Percentiles rank a stretch among this genome's conserved stretches.
Evolutionary conservation across 805 yeast genomes (phyloP).

Genomic region (Lipomyces yamadae): DNA sequence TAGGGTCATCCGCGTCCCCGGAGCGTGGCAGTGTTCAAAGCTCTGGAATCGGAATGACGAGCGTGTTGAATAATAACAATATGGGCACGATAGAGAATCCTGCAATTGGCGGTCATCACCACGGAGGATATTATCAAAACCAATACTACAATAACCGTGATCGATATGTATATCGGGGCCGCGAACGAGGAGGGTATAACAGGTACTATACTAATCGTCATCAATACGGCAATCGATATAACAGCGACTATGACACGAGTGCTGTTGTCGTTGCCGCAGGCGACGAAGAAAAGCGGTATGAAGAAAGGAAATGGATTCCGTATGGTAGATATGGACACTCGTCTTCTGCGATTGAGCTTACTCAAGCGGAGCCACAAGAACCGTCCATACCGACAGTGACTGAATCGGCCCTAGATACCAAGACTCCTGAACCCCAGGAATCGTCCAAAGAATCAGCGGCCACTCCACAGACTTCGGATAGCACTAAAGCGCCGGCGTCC

Average conservation of each 20-base stretch:
- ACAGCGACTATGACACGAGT: conserved; percentile 1
- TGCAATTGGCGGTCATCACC: neutral
- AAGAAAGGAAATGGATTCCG: neutral
- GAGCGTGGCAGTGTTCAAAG: neutral
- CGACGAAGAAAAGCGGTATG: conserved; percentile 3
- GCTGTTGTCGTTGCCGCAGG: neutral
- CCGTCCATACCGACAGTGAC: neutral
- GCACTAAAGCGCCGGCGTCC: conserved; percentile 5
- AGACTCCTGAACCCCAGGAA: neutral
- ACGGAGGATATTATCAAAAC: neutral
- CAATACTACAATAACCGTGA: neutral
- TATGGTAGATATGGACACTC: neutral
- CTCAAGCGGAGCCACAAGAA: conserved; percentile 5
- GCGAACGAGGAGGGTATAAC: conserved; percentile 4
- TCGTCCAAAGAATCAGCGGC: neutral
- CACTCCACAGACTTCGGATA: neutral
- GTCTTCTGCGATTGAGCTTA: conserved; percentile 10
- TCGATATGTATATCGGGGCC: conserved; percentile 16
- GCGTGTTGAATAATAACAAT: neutral
- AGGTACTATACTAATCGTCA: conserved; percentile 1
- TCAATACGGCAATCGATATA: conserved; percentile 4
- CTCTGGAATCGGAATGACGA: conserved; percentile 3
- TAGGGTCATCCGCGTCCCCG: neutral
- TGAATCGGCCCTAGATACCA: neutral
- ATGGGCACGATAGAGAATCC: neutral